Evolutionary conservation across 2,329 filamentous ascomycete species (phyloP).

Genomic region (Leptographium procerum): DNA sequence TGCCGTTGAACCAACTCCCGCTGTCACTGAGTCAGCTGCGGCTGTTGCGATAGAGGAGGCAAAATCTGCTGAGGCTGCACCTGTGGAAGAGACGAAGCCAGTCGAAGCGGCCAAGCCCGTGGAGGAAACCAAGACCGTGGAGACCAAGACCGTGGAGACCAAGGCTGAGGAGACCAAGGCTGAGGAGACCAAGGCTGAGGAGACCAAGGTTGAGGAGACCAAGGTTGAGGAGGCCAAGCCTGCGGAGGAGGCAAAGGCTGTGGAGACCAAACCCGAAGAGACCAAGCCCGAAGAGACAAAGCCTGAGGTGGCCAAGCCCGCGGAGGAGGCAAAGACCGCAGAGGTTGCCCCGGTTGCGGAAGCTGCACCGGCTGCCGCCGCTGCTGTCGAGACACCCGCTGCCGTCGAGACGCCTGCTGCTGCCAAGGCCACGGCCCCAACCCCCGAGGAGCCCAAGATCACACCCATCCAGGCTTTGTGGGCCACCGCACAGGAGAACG

Average conservation of each 20-base stretch:
- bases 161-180: neutral
- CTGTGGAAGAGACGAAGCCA: conserved; percentile 7
- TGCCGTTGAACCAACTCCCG: neutral
- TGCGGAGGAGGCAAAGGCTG: conserved; percentile 2
- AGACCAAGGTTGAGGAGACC: neutral
- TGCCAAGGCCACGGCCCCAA: neutral
- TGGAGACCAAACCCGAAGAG: no score
- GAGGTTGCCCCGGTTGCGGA: neutral
- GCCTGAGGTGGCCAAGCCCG: neutral
- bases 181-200: no score
- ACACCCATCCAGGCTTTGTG: conserved; percentile 16
- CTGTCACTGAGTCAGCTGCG: neutral
- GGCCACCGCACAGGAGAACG: conserved; percentile 17
- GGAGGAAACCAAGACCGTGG: neutral
- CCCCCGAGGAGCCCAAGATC: neutral
- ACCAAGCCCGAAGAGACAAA: neutral
- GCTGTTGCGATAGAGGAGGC: neutral
- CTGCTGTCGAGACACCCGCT: neutral
- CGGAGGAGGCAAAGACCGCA: neutral
- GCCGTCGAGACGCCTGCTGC: neutral
- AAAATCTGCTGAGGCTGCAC: conserved; percentile 1
- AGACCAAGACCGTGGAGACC: neutral
- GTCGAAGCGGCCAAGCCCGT: neutral
- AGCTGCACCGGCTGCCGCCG: neutral
- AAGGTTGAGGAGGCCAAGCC: neutral